Percentiles rank a stretch among this genome's conserved stretches.
phyloP scores from a whole-genome alignment of 495 filamentous ascomycete genomes.

The Penicillium arizonense region DNA sequence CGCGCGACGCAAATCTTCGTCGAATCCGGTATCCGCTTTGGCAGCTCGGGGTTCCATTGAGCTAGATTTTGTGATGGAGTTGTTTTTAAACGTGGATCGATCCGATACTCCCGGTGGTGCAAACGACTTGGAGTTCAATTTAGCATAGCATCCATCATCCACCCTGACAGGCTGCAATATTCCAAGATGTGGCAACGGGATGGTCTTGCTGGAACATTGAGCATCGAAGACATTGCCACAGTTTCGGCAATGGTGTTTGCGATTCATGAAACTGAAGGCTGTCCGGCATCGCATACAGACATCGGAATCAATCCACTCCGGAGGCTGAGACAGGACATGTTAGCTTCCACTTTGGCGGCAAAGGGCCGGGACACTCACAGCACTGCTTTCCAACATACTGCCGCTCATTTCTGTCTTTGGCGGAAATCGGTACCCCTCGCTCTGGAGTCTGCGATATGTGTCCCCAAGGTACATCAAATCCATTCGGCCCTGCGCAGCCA shows the following conservation, averaged over 20 bases:
- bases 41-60: slow-evolving; percentile 88
- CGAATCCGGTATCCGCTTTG: slow-evolving; percentile 82
- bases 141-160: slow-evolving; percentile 94
- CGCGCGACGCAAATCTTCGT: slow-evolving; percentile 90
- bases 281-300: slow-evolving; percentile 98
- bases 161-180: slow-evolving; percentile 90
- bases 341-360: neutral
- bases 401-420: slow-evolving; percentile 83
- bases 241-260: slow-evolving; percentile 97
- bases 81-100: slow-evolving; percentile 48
- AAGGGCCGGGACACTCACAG: slow-evolving; percentile 56
- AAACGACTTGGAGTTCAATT: slow-evolving; percentile 71
- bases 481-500: slow-evolving; percentile 80
- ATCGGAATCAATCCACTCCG: slow-evolving; percentile 96
- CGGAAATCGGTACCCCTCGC: slow-evolving; percentile 86
- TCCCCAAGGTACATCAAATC: slow-evolving; percentile 84
- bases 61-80: slow-evolving; percentile 51
- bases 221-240: slow-evolving; percentile 96
- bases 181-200: slow-evolving; percentile 88
- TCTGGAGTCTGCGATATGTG: slow-evolving; percentile 76
- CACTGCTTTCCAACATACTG: slow-evolving; percentile 95
- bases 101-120: slow-evolving; percentile 42
- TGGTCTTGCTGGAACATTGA: slow-evolving; percentile 83
- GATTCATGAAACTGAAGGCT: slow-evolving; percentile 93
- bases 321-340: slow-evolving; percentile 61